phyloP scores from a whole-genome alignment of 2,329 filamentous ascomycete species.

The Nothomitra cinnamomea region DNA sequence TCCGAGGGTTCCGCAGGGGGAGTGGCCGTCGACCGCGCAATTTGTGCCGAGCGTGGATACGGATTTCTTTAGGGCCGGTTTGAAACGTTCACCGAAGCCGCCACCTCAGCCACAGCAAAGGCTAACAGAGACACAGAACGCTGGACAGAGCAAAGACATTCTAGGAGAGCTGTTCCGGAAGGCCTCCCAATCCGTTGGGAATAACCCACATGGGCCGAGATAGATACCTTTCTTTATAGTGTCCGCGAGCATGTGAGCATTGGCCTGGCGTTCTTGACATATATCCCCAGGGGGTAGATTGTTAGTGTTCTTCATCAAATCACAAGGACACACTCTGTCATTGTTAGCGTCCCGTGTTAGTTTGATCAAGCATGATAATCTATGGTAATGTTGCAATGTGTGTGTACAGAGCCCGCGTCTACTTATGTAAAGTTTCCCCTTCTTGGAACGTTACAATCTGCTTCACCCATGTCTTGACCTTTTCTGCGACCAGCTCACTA shows the following conservation, averaged over 20 bases:
- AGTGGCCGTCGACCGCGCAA: neutral
- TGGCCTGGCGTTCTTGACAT: neutral
- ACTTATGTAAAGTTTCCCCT: neutral
- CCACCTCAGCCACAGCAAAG: neutral
- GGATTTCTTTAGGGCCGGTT: constrained; percentile 10
- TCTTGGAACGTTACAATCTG: constrained; percentile 20
- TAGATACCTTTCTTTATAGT: neutral
- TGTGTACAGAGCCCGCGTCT: neutral
- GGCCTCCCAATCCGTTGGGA: constrained; percentile 15
- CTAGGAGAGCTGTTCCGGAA: constrained; percentile 26
- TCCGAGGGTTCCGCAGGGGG: constrained; percentile 7
- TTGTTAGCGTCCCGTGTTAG: too few species aligned
- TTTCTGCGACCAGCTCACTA: constrained; percentile 31
- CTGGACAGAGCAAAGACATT: constrained; percentile 18
- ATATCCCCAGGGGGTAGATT: neutral
- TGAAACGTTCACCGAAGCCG: constrained; percentile 1
- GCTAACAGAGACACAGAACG: neutral
- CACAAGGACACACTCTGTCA: constrained; percentile 7
- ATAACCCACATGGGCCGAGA: neutral
- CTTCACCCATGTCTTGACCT: constrained; percentile 30
- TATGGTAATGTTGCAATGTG: constrained; percentile 1
- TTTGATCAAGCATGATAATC: too few species aligned
- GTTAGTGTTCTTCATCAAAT: neutral
- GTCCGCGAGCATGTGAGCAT: neutral
- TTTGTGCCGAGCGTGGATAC: constrained; percentile 13